A percentile compares a stretch with the other conserved stretches of the same genome.
Conservation (phyloP, 2,329 filamentous ascomycete species). For the Didymella pomorum region DNA sequence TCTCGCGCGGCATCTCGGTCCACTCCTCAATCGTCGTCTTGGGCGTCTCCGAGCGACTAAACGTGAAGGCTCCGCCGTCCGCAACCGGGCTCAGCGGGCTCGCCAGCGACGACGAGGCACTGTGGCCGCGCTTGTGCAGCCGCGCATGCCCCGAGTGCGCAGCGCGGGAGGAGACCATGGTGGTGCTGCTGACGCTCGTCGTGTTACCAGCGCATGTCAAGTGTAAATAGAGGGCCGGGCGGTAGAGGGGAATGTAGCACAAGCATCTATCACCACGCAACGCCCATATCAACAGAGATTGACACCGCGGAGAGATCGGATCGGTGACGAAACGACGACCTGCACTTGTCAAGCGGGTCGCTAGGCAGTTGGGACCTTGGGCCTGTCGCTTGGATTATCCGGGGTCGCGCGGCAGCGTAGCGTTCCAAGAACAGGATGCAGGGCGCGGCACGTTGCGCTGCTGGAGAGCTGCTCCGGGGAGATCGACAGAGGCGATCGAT, state of each 20-base stretch:
- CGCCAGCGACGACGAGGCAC: conserved; percentile 49
- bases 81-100: conserved; percentile 46
- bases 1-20: conserved; percentile 37
- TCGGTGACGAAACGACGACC: conserved; percentile 22
- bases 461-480: conserved; percentile 12
- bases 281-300: conserved; percentile 21
- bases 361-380: conserved; percentile 8
- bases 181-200: conserved; percentile 21
- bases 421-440: conserved; percentile 11
- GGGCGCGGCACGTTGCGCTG: conserved; percentile 20
- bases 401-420: conserved; percentile 10
- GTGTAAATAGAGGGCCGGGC: conserved; percentile 14
- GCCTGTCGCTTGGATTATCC: conserved; percentile 11
- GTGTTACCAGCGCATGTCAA: conserved; percentile 30
- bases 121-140: conserved; percentile 53
- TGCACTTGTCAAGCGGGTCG: conserved; percentile 13
- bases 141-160: conserved; percentile 46
- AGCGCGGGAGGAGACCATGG: conserved; percentile 32
- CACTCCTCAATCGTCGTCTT: conserved; percentile 48
- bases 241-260: conserved; percentile 23
- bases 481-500: conserved; percentile 22
- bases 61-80: conserved; percentile 40
- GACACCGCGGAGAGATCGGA: conserved; percentile 22
- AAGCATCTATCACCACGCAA: conserved; percentile 36
- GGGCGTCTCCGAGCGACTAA: conserved; percentile 47